Percentiles rank a stretch among this genome's conserved stretches.
Conservation (phyloP, 164 flowering plant genomes). For the Vitis rupestris region DNA sequence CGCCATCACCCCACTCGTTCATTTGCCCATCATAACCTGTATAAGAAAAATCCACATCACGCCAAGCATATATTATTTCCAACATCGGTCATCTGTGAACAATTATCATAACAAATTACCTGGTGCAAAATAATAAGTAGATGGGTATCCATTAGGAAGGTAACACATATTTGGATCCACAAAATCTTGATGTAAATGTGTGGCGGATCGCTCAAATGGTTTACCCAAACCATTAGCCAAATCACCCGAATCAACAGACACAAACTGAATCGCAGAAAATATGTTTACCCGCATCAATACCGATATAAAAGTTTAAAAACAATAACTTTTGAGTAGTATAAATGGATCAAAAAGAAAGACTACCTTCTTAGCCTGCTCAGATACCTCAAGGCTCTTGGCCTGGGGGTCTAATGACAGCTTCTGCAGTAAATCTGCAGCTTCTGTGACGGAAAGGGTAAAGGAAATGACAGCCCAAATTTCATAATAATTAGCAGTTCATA, state of each 20-base stretch:
- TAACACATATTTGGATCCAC: conserved; percentile 39
- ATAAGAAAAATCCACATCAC: no score
- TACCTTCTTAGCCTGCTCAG: conserved; percentile 26
- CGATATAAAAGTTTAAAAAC: no score
- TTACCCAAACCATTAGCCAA: conserved; percentile 26
- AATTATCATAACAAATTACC: conserved; percentile 22
- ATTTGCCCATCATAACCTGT: conserved; percentile 46
- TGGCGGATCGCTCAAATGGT: conserved; percentile 33
- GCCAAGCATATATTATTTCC: no score
- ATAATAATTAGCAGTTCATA: neutral
- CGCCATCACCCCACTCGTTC: conserved; percentile 50
- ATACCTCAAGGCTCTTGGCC: conserved; percentile 7
- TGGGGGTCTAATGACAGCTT: conserved; percentile 28
- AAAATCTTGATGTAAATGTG: conserved; percentile 34
- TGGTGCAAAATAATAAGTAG: conserved; percentile 44
- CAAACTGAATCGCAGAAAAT: conserved; percentile 19
- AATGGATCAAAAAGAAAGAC: neutral
- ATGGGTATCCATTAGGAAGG: conserved; percentile 40
- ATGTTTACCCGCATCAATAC: no score
- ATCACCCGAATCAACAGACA: conserved; percentile 22
- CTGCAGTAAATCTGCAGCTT: conserved; percentile 32
- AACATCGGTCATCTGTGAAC: no score
- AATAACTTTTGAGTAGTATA: no score
- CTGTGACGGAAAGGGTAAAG: conserved; percentile 17
- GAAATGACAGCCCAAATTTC: neutral